Evolutionary conservation across 139 green algal species (phyloP).

Genomic region (Protoeuglena noctilucae): DNA sequence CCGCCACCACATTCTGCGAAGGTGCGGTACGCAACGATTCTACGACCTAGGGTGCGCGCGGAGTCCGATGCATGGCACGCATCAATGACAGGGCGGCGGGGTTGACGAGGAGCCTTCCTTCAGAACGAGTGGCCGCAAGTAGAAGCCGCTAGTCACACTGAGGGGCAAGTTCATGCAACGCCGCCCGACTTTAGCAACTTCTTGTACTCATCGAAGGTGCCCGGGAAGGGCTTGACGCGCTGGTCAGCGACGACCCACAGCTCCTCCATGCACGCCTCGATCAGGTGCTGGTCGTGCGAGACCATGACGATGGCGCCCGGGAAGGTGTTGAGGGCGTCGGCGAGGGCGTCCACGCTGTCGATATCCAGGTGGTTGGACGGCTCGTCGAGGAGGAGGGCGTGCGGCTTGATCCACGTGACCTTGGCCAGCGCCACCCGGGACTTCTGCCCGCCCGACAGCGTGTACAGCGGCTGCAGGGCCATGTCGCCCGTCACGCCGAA

Average conservation of each 20-base stretch:
- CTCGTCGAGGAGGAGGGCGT: constrained; percentile 76
- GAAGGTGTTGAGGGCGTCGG: constrained; percentile 55
- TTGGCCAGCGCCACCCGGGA: constrained; percentile 73
- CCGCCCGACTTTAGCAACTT: too few relatives aligned
- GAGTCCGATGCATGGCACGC: neutral
- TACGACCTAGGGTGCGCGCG: neutral
- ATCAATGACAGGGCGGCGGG: neutral
- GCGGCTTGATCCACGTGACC: constrained; percentile 31
- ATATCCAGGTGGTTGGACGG: constrained; percentile 81
- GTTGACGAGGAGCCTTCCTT: too few relatives aligned
- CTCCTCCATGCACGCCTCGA: constrained; percentile 63
- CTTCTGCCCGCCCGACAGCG: constrained; percentile 86
- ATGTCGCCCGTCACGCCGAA: constrained; percentile 76
- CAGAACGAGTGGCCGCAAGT: too few relatives aligned
- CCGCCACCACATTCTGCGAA: too few relatives aligned
- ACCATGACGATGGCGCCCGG: constrained; percentile 76
- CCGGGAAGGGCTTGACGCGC: constrained; percentile 35
- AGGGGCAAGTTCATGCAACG: too few relatives aligned
- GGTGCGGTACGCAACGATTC: neutral
- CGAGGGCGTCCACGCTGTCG: constrained; percentile 69
- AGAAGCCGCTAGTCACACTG: too few relatives aligned
- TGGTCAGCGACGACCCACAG: constrained; percentile 47
- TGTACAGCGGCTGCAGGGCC: constrained; percentile 81
- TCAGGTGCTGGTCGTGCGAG: constrained; percentile 58
- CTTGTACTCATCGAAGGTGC: constrained; percentile 73